A percentile compares a stretch with the other conserved stretches of the same genome.
Conservation (phyloP, 805 yeast genomes). For the Candida caryicola region DNA sequence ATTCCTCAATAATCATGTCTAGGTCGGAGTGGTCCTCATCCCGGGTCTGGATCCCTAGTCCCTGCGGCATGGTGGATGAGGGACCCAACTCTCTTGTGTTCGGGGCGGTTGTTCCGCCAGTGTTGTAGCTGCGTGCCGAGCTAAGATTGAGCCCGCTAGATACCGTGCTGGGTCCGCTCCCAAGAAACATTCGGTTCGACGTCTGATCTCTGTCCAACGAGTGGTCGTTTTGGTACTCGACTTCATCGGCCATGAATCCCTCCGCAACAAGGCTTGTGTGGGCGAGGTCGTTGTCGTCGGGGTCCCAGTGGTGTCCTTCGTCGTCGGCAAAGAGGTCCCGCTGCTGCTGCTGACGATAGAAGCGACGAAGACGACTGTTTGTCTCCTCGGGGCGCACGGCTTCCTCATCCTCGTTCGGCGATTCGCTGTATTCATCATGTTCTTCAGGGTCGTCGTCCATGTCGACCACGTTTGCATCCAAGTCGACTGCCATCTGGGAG, state of each 20-base stretch:
- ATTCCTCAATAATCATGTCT: conserved; percentile 45
- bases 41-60: not conserved
- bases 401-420: not conserved
- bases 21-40: conserved; percentile 33
- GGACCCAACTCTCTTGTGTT: not conserved
- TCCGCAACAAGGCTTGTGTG: conserved; percentile 25
- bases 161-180: not conserved
- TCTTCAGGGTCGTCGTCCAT: conserved; percentile 33
- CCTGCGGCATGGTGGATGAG: not conserved
- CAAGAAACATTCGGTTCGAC: not conserved
- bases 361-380: not conserved
- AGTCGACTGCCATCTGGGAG: conserved; percentile 24
- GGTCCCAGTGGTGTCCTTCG: not conserved
- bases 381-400: not conserved
- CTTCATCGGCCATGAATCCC: conserved; percentile 48
- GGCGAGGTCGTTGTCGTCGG: not conserved
- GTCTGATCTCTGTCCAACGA: conserved; percentile 6
- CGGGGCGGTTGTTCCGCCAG: conserved; percentile 15
- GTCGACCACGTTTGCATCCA: conserved; percentile 48
- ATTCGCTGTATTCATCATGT: conserved; percentile 14
- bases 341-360: not conserved
- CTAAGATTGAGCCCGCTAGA: conserved; percentile 6
- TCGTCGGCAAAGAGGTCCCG: not conserved
- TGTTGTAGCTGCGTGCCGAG: conserved; percentile 15
- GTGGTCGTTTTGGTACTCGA: conserved; percentile 44